Conservation (phyloP, 2,329 filamentous ascomycete species). For the Dryadomyces quercus-mongolicae region DNA sequence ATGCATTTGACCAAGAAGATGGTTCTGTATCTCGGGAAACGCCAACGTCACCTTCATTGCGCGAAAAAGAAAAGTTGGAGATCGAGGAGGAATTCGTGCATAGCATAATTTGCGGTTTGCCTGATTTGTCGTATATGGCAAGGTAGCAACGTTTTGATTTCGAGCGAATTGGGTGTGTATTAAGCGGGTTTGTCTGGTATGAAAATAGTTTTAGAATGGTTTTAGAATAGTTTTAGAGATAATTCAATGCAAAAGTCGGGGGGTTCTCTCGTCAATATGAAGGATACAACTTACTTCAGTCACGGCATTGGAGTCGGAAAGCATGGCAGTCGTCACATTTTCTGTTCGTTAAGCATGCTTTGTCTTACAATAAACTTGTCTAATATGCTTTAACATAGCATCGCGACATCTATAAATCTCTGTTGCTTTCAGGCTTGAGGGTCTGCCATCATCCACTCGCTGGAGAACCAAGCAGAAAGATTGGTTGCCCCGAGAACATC, state of each 20-base stretch:
- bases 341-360: too few species aligned
- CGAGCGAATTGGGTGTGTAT: too few species aligned
- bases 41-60: background rate
- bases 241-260: too few species aligned
- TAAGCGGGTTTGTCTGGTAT: too few species aligned
- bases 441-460: conserved; percentile 13
- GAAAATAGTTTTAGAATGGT: too few species aligned
- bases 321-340: too few species aligned
- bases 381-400: background rate
- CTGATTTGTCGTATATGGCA: conserved; percentile 24
- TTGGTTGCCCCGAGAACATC: conserved; percentile 14
- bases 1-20: too few species aligned
- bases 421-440: too few species aligned
- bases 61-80: background rate
- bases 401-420: background rate
- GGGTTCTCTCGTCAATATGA: too few species aligned
- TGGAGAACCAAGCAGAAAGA: conserved; percentile 12
- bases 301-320: too few species aligned
- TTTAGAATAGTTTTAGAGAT: too few species aligned
- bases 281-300: too few species aligned
- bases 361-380: background rate
- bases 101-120: conserved; percentile 16
- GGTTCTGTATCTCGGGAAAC: background rate
- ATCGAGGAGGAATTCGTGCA: conserved; percentile 9
- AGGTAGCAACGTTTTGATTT: conserved; percentile 9